Evolutionary conservation across 2,329 filamentous ascomycete species (phyloP).

Genomic region (Fonsecaea monophora): DNA sequence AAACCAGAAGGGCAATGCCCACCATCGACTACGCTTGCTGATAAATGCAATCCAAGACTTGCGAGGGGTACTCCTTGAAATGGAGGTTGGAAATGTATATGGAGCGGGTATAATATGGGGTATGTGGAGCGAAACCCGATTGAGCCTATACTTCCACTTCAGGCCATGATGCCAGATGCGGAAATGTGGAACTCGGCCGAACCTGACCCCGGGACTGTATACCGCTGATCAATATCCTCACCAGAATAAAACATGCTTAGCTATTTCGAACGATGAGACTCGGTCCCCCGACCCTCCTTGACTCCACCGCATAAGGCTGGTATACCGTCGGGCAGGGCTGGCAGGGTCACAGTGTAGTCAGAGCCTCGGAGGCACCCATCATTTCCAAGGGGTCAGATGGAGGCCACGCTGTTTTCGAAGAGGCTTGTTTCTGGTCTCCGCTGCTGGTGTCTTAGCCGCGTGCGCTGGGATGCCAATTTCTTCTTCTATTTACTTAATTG

Average conservation of each 20-base stretch:
- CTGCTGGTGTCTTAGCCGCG: not conserved
- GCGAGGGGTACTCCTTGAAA: not conserved
- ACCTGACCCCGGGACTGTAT: not conserved
- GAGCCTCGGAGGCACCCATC: not conserved
- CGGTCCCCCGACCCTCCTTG: not conserved
- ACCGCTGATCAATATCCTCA: not conserved
- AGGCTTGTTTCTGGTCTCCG: not conserved
- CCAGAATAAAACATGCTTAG: not conserved
- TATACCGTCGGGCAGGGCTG: not conserved
- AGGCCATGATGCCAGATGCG: slow-evolving; percentile 11
- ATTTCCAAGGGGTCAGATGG: not conserved
- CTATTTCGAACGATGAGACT: not conserved
- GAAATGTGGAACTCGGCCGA: slow-evolving; percentile 9
- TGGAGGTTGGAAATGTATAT: not conserved
- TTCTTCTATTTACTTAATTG: not conserved
- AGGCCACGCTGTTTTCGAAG: not conserved
- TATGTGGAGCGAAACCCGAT: not conserved
- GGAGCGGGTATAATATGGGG: no score
- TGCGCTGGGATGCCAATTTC: not conserved
- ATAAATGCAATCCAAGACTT: not conserved
- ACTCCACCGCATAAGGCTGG: not conserved
- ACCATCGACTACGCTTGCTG: not conserved
- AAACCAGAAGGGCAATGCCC: not conserved
- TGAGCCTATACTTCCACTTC: slow-evolving; percentile 3
- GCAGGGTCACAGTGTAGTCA: not conserved